A percentile compares a stretch with the other conserved stretches of the same genome.
phyloP scores from a whole-genome alignment of 495 filamentous ascomycete genomes.

The Cudoniella acicularis region DNA sequence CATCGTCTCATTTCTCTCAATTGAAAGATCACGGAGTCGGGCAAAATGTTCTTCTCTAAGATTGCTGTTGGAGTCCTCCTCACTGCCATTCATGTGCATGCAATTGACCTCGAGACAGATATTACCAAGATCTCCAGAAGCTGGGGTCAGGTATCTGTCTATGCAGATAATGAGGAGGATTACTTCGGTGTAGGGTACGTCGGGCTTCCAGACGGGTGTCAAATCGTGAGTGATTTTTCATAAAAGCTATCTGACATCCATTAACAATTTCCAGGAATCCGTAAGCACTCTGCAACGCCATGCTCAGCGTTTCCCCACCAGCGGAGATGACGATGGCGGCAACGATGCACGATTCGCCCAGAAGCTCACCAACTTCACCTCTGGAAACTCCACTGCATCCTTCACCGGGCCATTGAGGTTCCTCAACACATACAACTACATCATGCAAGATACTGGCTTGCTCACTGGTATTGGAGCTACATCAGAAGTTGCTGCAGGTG shows the following conservation, averaged over 20 bases:
- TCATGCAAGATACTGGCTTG: constrained; percentile 35
- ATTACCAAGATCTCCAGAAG: constrained; percentile 22
- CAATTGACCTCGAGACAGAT: no score
- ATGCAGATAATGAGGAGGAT: constrained; percentile 36
- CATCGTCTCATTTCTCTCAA: no score
- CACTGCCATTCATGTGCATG: no score
- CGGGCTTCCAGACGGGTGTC: constrained; percentile 47
- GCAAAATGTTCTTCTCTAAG: no score
- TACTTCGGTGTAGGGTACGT: constrained; percentile 41
- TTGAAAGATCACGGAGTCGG: no score
- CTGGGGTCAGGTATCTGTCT: constrained; percentile 48
- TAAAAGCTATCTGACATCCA: background rate
- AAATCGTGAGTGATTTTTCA: constrained; percentile 22
- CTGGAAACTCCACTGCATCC: constrained; percentile 27
- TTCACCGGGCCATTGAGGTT: constrained; percentile 46
- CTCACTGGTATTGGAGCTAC: constrained; percentile 46
- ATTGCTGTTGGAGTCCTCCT: no score
- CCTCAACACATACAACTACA: constrained; percentile 46
- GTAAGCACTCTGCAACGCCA: constrained; percentile 49
- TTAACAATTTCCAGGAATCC: constrained; percentile 36
- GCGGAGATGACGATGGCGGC: constrained; percentile 35
- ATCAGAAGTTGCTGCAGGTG: constrained; percentile 47
- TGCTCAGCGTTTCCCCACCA: constrained; percentile 47
- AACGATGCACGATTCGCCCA: constrained; percentile 42
- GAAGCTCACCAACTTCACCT: constrained; percentile 44